Percentiles rank a stretch among this genome's conserved stretches.
Evolutionary conservation across 1,139 yeast species (phyloP).

Genomic region (Pichia sp.): DNA sequence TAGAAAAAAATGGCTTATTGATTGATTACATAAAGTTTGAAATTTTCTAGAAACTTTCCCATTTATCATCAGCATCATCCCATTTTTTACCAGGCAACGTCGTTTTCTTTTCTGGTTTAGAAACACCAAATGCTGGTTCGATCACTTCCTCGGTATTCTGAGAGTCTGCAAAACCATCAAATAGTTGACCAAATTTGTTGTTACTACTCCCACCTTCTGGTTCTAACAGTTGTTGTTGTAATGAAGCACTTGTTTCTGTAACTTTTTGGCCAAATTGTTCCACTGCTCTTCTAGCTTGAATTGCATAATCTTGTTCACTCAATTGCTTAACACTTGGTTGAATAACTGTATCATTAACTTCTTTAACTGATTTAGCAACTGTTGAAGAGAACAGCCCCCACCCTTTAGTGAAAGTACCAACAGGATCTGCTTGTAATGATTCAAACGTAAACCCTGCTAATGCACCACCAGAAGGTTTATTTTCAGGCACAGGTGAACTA

Average conservation of each 20-base stretch:
- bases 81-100: constrained; percentile 44
- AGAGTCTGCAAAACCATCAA: constrained; percentile 44
- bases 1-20: neutral
- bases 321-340: constrained; percentile 82
- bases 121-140: constrained; percentile 66
- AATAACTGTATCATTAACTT: constrained; percentile 81
- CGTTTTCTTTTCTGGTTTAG: constrained; percentile 54
- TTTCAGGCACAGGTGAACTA: constrained; percentile 52
- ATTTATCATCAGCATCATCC: constrained; percentile 41
- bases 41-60: constrained; percentile 36
- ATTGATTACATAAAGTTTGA: neutral
- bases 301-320: constrained; percentile 71
- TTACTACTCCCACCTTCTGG: constrained; percentile 16
- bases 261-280: constrained; percentile 92
- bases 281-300: constrained; percentile 84
- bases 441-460: constrained; percentile 60
- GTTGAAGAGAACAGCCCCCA: constrained; percentile 89
- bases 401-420: constrained; percentile 83
- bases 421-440: constrained; percentile 76
- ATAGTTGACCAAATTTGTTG: constrained; percentile 43
- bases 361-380: constrained; percentile 74
- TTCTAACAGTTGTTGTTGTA: constrained; percentile 38
- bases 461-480: constrained; percentile 30
- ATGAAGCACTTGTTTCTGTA: constrained; percentile 79
- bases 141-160: constrained; percentile 26